phyloP scores from a whole-genome alignment of 23 red algal genomes.

The Gracilaria domingensis region DNA sequence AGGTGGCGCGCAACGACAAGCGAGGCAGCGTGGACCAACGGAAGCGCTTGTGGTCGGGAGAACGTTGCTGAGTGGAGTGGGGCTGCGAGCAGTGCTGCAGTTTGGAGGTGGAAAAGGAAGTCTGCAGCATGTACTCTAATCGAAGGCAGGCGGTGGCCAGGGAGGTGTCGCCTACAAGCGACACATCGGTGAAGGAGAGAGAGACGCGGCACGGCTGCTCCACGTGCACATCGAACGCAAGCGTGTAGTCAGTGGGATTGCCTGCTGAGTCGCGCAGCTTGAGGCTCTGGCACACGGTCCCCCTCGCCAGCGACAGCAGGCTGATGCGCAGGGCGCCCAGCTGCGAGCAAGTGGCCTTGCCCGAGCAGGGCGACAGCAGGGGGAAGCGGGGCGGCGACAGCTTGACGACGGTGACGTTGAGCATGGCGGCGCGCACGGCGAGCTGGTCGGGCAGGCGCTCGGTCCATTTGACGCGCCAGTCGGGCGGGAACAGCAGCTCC shows the following conservation, averaged over 20 bases:
- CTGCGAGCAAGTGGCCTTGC: background rate
- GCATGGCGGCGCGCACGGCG: slow-evolving; percentile 36
- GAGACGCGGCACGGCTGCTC: slow-evolving; percentile 33
- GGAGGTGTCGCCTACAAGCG: background rate
- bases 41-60: background rate
- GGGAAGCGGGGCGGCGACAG: background rate
- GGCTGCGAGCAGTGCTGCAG: too few species aligned
- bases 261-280: background rate
- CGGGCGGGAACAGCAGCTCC: slow-evolving; percentile 47
- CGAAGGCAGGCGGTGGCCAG: background rate
- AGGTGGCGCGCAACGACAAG: background rate
- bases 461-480: slow-evolving; percentile 45
- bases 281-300: slow-evolving; percentile 54
- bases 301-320: slow-evolving; percentile 36
- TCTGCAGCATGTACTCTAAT: background rate
- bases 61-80: too few species aligned
- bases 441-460: slow-evolving; percentile 57
- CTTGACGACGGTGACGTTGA: slow-evolving; percentile 7
- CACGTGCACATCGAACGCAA: slow-evolving; percentile 46
- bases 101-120: slow-evolving; percentile 19
- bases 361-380: background rate
- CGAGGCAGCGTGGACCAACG: background rate
- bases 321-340: slow-evolving; percentile 47
- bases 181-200: slow-evolving; percentile 37
- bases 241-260: slow-evolving; percentile 22